A percentile compares a stretch with the other conserved stretches of the same genome.
Evolutionary conservation across 768 basidiomycete genomes (phyloP).

Genomic region (Solioccasus polychromus): DNA sequence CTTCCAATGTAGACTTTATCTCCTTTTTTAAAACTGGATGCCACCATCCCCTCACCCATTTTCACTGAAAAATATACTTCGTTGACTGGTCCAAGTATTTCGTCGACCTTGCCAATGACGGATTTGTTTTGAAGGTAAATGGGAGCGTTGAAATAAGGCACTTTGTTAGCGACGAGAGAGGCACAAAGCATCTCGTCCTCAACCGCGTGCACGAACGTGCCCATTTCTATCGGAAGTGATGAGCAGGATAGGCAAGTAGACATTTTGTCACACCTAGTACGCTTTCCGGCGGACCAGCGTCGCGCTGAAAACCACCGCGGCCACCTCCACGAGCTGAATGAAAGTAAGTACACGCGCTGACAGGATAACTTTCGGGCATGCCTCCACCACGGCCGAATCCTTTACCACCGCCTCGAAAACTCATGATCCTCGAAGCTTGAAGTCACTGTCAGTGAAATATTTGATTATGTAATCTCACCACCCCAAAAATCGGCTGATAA

Average conservation of each 20-base stretch:
- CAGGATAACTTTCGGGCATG: slow-evolving; percentile 12
- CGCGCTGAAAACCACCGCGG: slow-evolving; percentile 70
- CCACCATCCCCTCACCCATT: slow-evolving; percentile 95
- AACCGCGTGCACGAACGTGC: slow-evolving; percentile 89
- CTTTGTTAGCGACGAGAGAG: slow-evolving; percentile 80
- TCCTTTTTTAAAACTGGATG: slow-evolving; percentile 92
- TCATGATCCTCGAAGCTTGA: too few species aligned
- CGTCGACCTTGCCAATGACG: slow-evolving; percentile 94
- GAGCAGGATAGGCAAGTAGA: background rate
- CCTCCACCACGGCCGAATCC: slow-evolving; percentile 57
- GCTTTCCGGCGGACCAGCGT: slow-evolving; percentile 74
- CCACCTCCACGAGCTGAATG: slow-evolving; percentile 54
- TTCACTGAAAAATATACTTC: slow-evolving; percentile 98
- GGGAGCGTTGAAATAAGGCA: slow-evolving; percentile 98
- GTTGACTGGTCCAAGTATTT: slow-evolving; percentile 99
- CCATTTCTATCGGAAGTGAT: slow-evolving; percentile 66
- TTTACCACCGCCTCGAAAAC: slow-evolving; percentile 51
- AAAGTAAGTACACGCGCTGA: slow-evolving; percentile 1
- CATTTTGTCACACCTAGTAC: slow-evolving; percentile 54
- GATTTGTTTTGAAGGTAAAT: slow-evolving; percentile 98
- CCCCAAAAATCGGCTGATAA: too few species aligned
- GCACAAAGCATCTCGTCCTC: slow-evolving; percentile 98
- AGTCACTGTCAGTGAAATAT: background rate
- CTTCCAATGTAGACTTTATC: slow-evolving; percentile 97
- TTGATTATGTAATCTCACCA: slow-evolving; percentile 30